Base-by-base conservation (phyloP, 768 basidiomycete genomes). In the Tylopilus balloui region DNA sequence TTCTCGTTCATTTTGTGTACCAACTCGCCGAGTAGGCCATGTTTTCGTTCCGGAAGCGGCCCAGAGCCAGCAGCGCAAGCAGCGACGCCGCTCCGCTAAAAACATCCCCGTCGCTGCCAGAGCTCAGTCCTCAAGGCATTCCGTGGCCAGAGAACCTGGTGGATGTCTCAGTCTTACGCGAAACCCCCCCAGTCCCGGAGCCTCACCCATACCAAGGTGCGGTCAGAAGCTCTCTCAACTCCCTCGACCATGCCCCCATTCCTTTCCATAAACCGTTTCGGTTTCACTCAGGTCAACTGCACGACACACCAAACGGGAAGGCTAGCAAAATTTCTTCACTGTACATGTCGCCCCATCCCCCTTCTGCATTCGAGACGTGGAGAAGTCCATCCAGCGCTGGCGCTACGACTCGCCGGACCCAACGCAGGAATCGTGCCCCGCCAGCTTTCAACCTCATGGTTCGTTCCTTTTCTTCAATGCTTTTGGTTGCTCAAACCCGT, bases 401-500 rank as follows among this genome's bases (percentile, higher is more conserved):
- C 35, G 62, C 69, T 3, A 56, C 69, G 47, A 71, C 71, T 50
- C 78, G 80, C 56, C 74, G 79, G 48, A 78, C 77, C 56, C 85
- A 87, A 62, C 78, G 84, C 59, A 78, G 85, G 58, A 71, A 73
- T 54, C 78, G 84, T 49, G 67, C 78, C 14, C 77, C 87, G 13
- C 86, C 88, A 6, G 87, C 87, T 3, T 91, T 92, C 72, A 92
- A 92, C 62, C 69, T 92, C 45, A 90, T 92, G 88, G 88, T 88
- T 55, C 48, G 74, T 59, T 31, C 11, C 7, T 7, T 17, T 32
- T 9, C 25, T 15, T n/a, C 14, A 1, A 5, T 4, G 5, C n/a
- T 9, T 21, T 34, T 29, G 24, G 28, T 50, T 14, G 28, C 47
- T 57, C 19, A 54, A 28, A 51, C 28, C 17, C 34, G 42, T 34